phyloP scores from a whole-genome alignment of 1,139 yeast species.

The Pichia inconspicua region DNA sequence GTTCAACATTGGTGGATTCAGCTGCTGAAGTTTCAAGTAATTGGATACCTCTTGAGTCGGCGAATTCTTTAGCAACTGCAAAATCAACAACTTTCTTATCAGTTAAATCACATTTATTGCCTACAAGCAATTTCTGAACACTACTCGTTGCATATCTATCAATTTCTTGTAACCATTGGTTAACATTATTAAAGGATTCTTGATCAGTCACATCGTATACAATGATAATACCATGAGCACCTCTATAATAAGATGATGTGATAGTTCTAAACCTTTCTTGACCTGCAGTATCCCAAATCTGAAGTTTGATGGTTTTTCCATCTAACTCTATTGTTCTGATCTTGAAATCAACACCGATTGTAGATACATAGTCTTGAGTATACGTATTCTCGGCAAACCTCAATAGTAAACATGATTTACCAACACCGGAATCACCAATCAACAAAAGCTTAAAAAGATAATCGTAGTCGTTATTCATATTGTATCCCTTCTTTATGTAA shows the following conservation, averaged over 20 bases:
- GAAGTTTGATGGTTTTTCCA: constrained; percentile 94
- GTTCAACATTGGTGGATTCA: constrained; percentile 93
- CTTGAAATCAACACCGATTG: constrained; percentile 97
- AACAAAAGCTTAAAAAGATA: constrained; percentile 86
- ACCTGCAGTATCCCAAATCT: constrained; percentile 99
- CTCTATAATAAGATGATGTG: constrained; percentile 95
- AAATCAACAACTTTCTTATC: constrained; percentile 95
- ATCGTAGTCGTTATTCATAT: constrained; percentile 88
- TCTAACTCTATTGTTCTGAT: constrained; percentile 95
- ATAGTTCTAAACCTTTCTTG: constrained; percentile 97
- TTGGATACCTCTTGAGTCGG: constrained; percentile 92
- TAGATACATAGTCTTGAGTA: constrained; percentile 93
- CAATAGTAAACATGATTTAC: constrained; percentile 88
- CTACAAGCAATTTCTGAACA: constrained; percentile 90
- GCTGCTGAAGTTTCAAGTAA: constrained; percentile 96
- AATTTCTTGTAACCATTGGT: constrained; percentile 98
- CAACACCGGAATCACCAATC: constrained; percentile 98
- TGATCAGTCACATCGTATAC: constrained; percentile 98
- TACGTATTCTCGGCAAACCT: constrained; percentile 97
- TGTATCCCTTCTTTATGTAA: background rate
- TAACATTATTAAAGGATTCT: constrained; percentile 93
- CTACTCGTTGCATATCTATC: constrained; percentile 98
- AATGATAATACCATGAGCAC: constrained; percentile 96
- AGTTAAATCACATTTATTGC: constrained; percentile 90
- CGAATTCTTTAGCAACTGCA: constrained; percentile 95